phyloP scores from a whole-genome alignment of 352 stramenopile species.

The Pythium guiyangense region DNA sequence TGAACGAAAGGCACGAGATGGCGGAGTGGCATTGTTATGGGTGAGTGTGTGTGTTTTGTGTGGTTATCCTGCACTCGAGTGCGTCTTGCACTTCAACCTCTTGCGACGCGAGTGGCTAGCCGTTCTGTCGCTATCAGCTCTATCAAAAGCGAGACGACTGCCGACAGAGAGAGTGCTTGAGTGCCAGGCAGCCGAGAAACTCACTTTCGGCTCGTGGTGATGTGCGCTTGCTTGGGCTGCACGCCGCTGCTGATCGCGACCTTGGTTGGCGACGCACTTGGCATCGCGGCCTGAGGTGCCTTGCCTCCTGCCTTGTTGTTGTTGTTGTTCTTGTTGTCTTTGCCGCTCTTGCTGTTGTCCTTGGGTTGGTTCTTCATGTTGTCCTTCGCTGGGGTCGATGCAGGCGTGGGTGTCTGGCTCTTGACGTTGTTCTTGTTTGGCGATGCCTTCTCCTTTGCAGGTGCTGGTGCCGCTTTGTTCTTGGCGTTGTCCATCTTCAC shows the following conservation, averaged over 20 bases:
- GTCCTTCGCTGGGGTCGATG: not conserved
- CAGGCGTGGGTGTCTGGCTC: no score
- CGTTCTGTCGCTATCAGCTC: no score
- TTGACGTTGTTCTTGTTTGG: no score
- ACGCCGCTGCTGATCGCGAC: not conserved
- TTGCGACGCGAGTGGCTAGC: no score
- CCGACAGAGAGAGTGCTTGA: no score
- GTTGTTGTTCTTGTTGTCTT: slow-evolving; percentile 6
- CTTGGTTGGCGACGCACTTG: slow-evolving; percentile 4
- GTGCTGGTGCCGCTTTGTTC: not conserved
- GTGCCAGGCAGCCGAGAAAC: not conserved
- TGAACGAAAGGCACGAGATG: no score
- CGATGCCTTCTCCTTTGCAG: no score
- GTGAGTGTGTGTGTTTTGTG: no score
- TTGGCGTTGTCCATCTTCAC: slow-evolving; percentile 4
- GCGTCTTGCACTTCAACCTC: no score
- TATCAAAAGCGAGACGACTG: no score
- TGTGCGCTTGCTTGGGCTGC: slow-evolving; percentile 8
- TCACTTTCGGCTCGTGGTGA: slow-evolving; percentile 10
- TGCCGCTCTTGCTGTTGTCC: not conserved
- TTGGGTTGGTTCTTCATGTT: slow-evolving; percentile 1
- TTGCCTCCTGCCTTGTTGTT: not conserved
- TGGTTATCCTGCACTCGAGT: no score
- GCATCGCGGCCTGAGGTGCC: not conserved
- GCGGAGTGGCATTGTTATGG: no score